Conservation (phyloP, 495 filamentous ascomycete genomes). For the Cladorrhinum samala region DNA sequence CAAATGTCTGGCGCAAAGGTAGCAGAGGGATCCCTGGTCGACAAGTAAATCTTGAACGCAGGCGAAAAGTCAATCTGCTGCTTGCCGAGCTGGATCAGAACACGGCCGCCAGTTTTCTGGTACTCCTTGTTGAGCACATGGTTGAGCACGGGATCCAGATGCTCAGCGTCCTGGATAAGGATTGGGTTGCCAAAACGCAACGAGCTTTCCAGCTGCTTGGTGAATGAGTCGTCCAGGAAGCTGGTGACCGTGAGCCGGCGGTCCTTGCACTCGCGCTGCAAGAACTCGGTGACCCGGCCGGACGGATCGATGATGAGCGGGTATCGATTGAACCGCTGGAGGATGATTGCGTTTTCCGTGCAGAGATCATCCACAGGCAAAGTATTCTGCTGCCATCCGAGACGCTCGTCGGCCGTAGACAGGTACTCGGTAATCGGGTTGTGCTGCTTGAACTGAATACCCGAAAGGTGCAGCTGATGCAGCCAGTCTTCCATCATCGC, state of each 20-base stretch:
- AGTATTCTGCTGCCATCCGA: conserved; percentile 91
- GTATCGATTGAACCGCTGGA: conserved; percentile 97
- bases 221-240: conserved; percentile 96
- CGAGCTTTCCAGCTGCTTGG: conserved; percentile 93
- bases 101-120: conserved; percentile 97
- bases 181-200: conserved; percentile 98
- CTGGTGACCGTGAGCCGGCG: conserved; percentile 93
- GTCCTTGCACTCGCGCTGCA: conserved; percentile 89
- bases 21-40: conserved; percentile 91
- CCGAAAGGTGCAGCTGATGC: conserved; percentile 81
- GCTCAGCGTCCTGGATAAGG: conserved; percentile 96
- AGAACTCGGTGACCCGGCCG: conserved; percentile 85
- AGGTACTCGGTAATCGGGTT: conserved; percentile 96
- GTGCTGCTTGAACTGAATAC: conserved; percentile 84
- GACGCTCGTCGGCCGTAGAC: conserved; percentile 90
- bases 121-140: conserved; percentile 99
- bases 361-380: conserved; percentile 98
- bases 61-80: conserved; percentile 99
- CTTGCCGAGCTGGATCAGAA: conserved; percentile 95
- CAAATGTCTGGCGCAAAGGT: conserved; percentile 97
- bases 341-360: conserved; percentile 95
- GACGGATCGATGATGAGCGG: conserved; percentile 98
- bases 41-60: conserved; percentile 90
- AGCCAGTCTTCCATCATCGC: conserved; percentile 97
- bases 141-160: conserved; percentile 93